Evolutionary conservation across 306 rosid genomes (phyloP).

Genomic region (Glycine latifolia): DNA sequence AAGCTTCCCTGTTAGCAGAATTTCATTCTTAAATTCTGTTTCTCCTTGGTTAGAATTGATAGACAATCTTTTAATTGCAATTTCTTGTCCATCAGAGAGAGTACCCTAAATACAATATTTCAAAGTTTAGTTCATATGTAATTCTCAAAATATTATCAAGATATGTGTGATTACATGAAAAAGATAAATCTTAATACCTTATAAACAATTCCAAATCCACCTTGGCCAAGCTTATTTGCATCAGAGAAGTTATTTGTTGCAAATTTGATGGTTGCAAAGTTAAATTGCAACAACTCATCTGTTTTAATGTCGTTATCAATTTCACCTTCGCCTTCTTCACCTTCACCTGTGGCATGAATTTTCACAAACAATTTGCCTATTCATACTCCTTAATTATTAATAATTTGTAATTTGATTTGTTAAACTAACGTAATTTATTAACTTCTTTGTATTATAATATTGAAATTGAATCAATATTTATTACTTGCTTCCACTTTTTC

Average conservation of each 20-base stretch:
- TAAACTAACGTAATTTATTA: too few species aligned
- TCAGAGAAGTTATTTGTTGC: slow-evolving; percentile 57
- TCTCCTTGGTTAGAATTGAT: not conserved
- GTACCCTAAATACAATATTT: not conserved
- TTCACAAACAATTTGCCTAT: too few species aligned
- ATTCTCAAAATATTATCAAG: too few species aligned
- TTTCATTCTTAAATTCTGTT: not conserved
- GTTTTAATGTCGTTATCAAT: not conserved
- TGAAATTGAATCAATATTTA: too few species aligned
- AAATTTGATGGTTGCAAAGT: slow-evolving; percentile 42
- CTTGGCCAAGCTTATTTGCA: slow-evolving; percentile 61
- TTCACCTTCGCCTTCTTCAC: not conserved
- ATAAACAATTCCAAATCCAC: slow-evolving; percentile 66
- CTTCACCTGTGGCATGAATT: not conserved
- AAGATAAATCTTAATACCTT: not conserved
- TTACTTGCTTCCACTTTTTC: too few species aligned
- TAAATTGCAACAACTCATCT: slow-evolving; percentile 42
- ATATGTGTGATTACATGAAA: not conserved
- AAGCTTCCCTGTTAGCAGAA: not conserved
- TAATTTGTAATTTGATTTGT: too few species aligned
- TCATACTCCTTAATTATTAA: too few species aligned
- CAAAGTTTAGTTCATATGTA: not conserved
- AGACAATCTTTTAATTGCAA: not conserved
- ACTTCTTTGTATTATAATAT: too few species aligned
- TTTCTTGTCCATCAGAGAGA: not conserved